Evolutionary conservation across 257 asterid species (phyloP).

Genomic region (Solanum infundibuliforme): DNA sequence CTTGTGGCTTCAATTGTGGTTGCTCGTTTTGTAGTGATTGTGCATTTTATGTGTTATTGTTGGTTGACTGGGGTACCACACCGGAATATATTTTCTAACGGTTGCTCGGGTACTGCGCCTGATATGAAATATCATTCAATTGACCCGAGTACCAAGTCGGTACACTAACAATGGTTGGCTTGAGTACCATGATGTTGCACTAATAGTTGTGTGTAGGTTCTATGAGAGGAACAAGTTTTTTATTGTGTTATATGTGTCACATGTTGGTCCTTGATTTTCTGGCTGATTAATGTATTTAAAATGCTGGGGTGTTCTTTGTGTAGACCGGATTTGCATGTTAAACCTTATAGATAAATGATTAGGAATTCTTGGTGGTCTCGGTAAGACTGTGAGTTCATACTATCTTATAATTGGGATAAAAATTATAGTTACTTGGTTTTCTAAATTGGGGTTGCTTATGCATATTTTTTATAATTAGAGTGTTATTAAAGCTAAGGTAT

Average conservation of each 20-base stretch:
- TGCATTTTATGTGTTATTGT: background rate
- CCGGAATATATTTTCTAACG: background rate
- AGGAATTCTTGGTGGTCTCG: background rate
- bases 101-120: background rate
- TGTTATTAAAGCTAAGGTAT: no score
- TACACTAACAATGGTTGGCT: background rate
- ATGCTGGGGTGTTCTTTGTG: background rate
- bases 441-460: no score
- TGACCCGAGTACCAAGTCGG: background rate
- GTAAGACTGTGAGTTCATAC: no score
- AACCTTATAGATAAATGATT: background rate
- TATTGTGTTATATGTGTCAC: no score
- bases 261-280: background rate
- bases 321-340: background rate
- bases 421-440: no score
- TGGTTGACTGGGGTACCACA: background rate
- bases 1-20: background rate
- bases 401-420: background rate
- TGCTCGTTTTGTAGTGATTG: background rate
- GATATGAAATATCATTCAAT: background rate
- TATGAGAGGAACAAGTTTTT: no score
- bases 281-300: no score
- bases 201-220: background rate
- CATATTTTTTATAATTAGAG: no score
- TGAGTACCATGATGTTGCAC: background rate